These are phyloP conservation scores for Penicillium lagena DNA, from an alignment of 495 filamentous ascomycete genomes.

Conservation along the genomic window DNA sequence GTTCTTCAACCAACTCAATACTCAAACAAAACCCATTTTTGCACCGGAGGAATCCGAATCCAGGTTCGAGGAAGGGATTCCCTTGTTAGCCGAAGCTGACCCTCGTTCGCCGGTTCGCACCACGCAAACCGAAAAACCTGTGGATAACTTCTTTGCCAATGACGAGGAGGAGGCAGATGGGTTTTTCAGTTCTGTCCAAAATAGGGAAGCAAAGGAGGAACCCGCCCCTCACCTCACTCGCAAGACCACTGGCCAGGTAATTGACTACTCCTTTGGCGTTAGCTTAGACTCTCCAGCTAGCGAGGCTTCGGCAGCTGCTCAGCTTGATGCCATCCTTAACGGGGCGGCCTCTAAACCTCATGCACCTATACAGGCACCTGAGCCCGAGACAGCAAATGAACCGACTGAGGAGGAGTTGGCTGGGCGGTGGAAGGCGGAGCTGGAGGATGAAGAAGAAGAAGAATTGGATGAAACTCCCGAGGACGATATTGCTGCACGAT, in stretches of 20 bases:
- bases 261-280: slow-evolving; percentile 26
- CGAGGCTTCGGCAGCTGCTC: slow-evolving; percentile 26
- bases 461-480: slow-evolving; percentile 57
- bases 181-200: slow-evolving; percentile 29
- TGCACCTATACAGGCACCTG: neutral
- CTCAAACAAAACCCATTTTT: slow-evolving; percentile 42
- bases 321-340: slow-evolving; percentile 24
- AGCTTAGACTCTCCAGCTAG: slow-evolving; percentile 21
- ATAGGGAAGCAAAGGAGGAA: slow-evolving; percentile 4
- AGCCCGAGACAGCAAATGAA: slow-evolving; percentile 13
- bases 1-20: slow-evolving; percentile 44
- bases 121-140: slow-evolving; percentile 6
- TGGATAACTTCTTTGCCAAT: slow-evolving; percentile 27
- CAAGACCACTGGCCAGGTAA: slow-evolving; percentile 38
- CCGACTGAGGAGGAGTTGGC: slow-evolving; percentile 57
- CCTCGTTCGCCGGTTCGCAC: slow-evolving; percentile 14
- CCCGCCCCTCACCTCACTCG: slow-evolving; percentile 24
- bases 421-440: slow-evolving; percentile 75
- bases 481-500: slow-evolving; percentile 68
- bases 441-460: slow-evolving; percentile 56
- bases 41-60: slow-evolving; percentile 38
- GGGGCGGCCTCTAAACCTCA: slow-evolving; percentile 15
- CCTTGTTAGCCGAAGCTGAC: slow-evolving; percentile 28
- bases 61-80: slow-evolving; percentile 42
- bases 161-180: slow-evolving; percentile 31